Base-by-base conservation (phyloP, 2,329 filamentous ascomycete genomes). In the Pestalotiopsis sp. region DNA sequence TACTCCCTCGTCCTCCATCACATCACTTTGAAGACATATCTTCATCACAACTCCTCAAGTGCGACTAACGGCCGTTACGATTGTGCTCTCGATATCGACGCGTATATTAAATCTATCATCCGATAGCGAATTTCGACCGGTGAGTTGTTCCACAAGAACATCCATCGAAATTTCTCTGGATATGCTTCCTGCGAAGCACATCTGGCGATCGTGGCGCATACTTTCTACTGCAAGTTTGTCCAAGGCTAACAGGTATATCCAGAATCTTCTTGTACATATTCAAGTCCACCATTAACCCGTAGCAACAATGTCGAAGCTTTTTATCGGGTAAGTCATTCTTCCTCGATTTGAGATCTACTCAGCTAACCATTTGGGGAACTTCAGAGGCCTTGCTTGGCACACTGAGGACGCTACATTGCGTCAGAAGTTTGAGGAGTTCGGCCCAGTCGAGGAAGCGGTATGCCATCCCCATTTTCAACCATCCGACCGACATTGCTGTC, bases 351-450 rank as follows among this genome's bases (percentile, higher is more conserved):
- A n/a, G 3, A 1, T 13, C 20, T 4, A 4, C 13, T 74, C 70
- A 67, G 36, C 56, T 70, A 64, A 64, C 61, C 23, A 11, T 67
- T 70, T 70, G 68, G 66, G 68, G 69, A 59, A 72, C 57, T 25
- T 12, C 68, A 97, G 95, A 79, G 96, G 96, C 88, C 94, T 99
- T 75, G 94, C 96, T 78, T 99, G 96, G 96, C 95, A 98, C 85
- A 99, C 96, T 73, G 94, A 97, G 82, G 95, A 98, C 83, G 83
- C 84, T 59, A 94, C 93, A 74, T 86, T 99, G 73, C 92, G 93
- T 78, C 85, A 92, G 79, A 97, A 97, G 83, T 99, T 99, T 81
- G 92, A 95, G 81, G 92, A 96, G 81, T 98, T 93, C 79, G 95
- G 95, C 70, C 85, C 86, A 57, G 92, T 99, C 74, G 94, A 98